phyloP scores from a whole-genome alignment of 1,284 basidiomycete genomes.

The Cerrena zonata region DNA sequence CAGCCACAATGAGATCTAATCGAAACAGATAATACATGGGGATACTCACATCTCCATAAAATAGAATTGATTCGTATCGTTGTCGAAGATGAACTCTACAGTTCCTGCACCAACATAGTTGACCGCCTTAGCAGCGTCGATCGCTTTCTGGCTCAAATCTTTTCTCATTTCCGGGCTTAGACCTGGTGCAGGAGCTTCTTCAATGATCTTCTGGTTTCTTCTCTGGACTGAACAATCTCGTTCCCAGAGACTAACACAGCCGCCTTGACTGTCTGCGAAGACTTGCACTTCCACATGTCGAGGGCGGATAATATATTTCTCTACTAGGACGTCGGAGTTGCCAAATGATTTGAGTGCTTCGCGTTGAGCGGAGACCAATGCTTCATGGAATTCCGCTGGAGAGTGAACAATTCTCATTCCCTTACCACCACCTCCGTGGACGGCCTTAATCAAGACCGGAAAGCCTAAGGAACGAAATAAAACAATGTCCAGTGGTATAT shows the following conservation, averaged over 20 bases:
- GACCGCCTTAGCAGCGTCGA: conserved; percentile 87
- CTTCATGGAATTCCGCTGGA: conserved; percentile 64
- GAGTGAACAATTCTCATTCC: conserved; percentile 88
- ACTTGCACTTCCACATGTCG: conserved; percentile 88
- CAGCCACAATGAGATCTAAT: background rate
- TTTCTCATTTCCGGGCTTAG: conserved; percentile 69
- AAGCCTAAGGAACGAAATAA: conserved; percentile 57
- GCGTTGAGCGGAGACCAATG: conserved; percentile 78
- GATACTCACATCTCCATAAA: conserved; percentile 85
- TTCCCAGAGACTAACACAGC: conserved; percentile 85
- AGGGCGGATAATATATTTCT: conserved; percentile 80
- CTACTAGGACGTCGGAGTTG: conserved; percentile 79
- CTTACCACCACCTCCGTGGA: conserved; percentile 94
- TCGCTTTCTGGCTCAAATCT: conserved; percentile 81
- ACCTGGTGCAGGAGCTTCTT: conserved; percentile 91
- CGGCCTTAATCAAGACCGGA: conserved; percentile 91
- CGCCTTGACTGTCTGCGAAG: conserved; percentile 74
- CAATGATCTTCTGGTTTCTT: conserved; percentile 91
- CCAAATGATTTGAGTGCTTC: conserved; percentile 85
- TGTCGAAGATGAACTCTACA: conserved; percentile 91
- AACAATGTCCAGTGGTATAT: background rate
- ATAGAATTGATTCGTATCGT: conserved; percentile 77
- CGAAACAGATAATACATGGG: background rate
- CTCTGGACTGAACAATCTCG: conserved; percentile 92
- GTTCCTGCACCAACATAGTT: conserved; percentile 88